Evolutionary conservation across 257 asterid genomes (phyloP).

Genomic region (Thymus quinquecostatus): DNA sequence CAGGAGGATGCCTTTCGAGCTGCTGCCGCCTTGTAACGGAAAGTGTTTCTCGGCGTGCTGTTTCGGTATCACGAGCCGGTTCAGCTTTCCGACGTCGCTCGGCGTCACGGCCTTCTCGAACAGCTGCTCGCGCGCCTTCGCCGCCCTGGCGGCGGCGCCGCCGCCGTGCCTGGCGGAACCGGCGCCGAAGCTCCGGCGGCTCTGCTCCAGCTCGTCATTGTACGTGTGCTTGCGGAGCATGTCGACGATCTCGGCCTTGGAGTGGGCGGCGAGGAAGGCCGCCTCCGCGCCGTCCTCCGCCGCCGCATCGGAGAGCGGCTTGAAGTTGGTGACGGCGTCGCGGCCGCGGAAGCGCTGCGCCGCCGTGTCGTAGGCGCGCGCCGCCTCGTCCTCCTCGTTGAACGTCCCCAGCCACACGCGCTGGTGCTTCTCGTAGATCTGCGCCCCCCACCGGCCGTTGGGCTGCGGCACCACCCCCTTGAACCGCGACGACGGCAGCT

Average conservation of each 20-base stretch:
- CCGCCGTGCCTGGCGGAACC: not conserved
- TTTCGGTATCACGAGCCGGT: conserved; percentile 73
- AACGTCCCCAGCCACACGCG: conserved; percentile 69
- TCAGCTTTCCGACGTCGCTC: conserved; percentile 74
- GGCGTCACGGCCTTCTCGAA: conserved; percentile 78
- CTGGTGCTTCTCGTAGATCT: conserved; percentile 85
- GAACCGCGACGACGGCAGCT: conserved; percentile 81
- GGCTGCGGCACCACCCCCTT: conserved; percentile 98
- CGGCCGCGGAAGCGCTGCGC: conserved; percentile 78
- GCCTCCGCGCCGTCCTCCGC: conserved; percentile 40
- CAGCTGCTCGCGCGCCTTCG: conserved; percentile 46
- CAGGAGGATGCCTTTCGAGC: conserved; percentile 51
- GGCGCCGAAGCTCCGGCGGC: conserved; percentile 36
- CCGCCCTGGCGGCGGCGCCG: conserved; percentile 18
- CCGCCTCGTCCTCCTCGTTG: conserved; percentile 69
- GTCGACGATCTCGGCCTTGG: conserved; percentile 68
- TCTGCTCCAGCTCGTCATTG: conserved; percentile 64
- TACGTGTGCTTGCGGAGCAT: conserved; percentile 71
- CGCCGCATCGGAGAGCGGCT: conserved; percentile 40
- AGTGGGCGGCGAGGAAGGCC: conserved; percentile 48
- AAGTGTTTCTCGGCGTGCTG: conserved; percentile 80
- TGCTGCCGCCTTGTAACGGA: conserved; percentile 48
- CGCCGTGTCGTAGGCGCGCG: conserved; percentile 64
- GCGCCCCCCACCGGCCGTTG: conserved; percentile 94
- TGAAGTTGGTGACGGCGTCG: conserved; percentile 66